Conservation (phyloP, 306 rosid genomes). For the Abrus pulchellus region DNA sequence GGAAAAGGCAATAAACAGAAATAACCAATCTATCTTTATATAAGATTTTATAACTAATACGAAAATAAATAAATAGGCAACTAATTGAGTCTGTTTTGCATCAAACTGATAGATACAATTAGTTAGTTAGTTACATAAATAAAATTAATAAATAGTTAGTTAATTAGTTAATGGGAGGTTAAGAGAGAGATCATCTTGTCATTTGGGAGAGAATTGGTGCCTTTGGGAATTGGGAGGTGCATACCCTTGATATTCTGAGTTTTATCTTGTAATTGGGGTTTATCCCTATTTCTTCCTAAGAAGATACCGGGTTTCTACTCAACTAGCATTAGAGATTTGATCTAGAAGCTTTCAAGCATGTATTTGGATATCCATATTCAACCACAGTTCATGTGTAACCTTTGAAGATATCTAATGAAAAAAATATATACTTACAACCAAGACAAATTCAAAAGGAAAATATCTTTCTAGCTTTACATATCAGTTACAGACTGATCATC, state of each 20-base stretch:
- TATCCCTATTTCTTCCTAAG: too few species aligned
- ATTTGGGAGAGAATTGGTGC: too few species aligned
- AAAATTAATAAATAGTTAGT: too few species aligned
- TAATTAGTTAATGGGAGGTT: too few species aligned
- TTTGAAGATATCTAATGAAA: background rate
- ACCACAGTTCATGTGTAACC: background rate
- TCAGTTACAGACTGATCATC: background rate
- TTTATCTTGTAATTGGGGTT: too few species aligned
- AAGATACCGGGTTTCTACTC: too few species aligned
- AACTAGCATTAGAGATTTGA: too few species aligned
- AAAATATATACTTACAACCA: background rate
- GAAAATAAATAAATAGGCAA: background rate
- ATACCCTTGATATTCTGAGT: too few species aligned
- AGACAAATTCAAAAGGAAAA: conserved; percentile 6
- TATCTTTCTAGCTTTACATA: conserved; percentile 4
- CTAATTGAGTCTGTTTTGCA: background rate
- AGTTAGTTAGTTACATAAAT: too few species aligned
- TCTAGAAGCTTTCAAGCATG: background rate
- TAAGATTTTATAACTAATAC: background rate
- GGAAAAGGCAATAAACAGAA: conserved; percentile 7
- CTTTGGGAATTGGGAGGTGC: too few species aligned
- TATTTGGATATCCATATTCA: background rate
- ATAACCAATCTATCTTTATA: background rate
- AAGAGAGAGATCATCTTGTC: too few species aligned
- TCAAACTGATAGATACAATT: background rate